Evolutionary conservation across 805 yeast genomes (phyloP).

Genomic region (Debaryomyces castellii): DNA sequence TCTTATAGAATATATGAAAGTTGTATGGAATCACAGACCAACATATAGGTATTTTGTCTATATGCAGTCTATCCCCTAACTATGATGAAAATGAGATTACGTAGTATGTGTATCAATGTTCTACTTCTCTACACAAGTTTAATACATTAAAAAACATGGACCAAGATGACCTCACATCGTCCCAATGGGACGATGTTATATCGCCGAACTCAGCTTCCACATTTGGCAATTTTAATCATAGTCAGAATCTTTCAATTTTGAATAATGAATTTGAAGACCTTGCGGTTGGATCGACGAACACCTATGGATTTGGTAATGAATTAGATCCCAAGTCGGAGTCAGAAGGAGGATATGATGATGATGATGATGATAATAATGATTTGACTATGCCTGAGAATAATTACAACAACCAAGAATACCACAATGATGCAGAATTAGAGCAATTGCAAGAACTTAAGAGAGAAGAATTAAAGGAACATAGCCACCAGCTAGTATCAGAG

Average conservation of each 20-base stretch:
- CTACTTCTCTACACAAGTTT: not conserved
- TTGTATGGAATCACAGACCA: no score
- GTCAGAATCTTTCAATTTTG: conserved; percentile 13
- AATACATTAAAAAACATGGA: conserved; percentile 27
- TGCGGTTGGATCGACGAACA: conserved; percentile 9
- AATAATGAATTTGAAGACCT: conserved; percentile 18
- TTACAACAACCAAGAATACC: not conserved
- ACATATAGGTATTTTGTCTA: no score
- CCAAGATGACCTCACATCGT: conserved; percentile 51
- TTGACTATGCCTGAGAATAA: not conserved
- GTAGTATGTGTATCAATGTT: no score
- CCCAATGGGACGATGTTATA: conserved; percentile 63
- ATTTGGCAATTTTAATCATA: conserved; percentile 3
- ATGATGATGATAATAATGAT: not conserved
- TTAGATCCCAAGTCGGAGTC: not conserved
- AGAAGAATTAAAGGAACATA: conserved; percentile 32
- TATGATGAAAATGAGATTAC: not conserved
- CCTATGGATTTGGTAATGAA: conserved; percentile 8
- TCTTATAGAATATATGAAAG: no score
- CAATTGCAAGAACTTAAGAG: conserved; percentile 32
- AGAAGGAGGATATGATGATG: not conserved
- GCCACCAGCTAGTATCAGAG: conserved; percentile 37
- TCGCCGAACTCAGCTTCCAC: conserved; percentile 32
- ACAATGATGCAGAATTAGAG: conserved; percentile 12
- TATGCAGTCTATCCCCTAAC: not conserved